Base-by-base conservation (phyloP, 345 rosid species). In the Populus alba region DNA sequence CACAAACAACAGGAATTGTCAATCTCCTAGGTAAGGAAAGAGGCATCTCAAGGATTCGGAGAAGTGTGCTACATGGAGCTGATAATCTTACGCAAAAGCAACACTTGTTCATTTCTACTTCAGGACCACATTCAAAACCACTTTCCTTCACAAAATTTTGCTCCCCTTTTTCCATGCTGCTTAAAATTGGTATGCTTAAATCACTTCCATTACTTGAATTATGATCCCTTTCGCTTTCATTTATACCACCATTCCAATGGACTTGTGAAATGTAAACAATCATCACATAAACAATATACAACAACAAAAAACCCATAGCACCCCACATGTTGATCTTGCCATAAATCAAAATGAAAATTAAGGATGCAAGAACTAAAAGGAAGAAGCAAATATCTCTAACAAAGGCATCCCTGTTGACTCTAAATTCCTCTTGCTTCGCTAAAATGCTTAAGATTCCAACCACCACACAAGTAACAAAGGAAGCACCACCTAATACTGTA, bases 381-480 rank as follows among this genome's bases (percentile, higher is more conserved):
- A 90, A 83, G 84, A 89, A 95, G 63, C 86, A 82, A 73, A 86
- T 87, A 62, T 95, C 98, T 59, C 98, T 89, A 8, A 93, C 37
- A 78, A 95, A 91, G 74, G 91, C 92, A 71, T 69, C 70, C 63
- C 75, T 91, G 79, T 83, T 83, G 20, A 95, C 86, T 29, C 68
- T 66, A 72, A 89, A 75, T 39, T 79, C 76, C 70, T 82, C 83
- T 33, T 74, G 68, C 55, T 84, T 79, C 45, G 88, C 81, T 22
- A 84, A 72, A 75, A 91, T 78, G 76, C 94, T 81, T 41, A 95
- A 88, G 73, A 84, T 73, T 74, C 94, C 98, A 35, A 91, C 97
- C 75, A 95, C 99, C 74, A 93, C 87, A 80, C 94, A 89, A 31
- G 97, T 82, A 15, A 93, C 94, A 79, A 91, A 93, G 22, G 90